Evolutionary conservation across 2,329 filamentous ascomycete genomes (phyloP).

Genomic region (Aspergillus aculeatus): DNA sequence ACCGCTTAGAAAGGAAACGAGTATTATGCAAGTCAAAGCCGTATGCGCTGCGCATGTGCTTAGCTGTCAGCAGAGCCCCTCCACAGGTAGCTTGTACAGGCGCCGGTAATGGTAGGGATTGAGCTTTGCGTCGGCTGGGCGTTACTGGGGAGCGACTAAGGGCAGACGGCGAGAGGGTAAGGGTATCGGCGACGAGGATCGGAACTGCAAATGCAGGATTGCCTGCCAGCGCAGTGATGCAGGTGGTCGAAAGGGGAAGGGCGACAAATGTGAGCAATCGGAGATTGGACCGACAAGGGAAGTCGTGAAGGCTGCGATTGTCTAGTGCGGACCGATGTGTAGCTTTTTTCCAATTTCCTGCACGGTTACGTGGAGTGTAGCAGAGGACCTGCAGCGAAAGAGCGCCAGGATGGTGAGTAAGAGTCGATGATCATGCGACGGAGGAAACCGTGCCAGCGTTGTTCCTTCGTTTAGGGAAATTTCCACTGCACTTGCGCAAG

Average conservation of each 20-base stretch:
- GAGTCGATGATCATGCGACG: conserved; percentile 29
- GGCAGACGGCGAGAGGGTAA: conserved; percentile 8
- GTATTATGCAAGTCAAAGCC: conserved; percentile 26
- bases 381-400: conserved; percentile 28
- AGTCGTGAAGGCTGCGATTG: conserved; percentile 26
- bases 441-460: conserved; percentile 17
- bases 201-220: conserved; percentile 31
- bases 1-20: conserved; percentile 16
- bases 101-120: conserved; percentile 11
- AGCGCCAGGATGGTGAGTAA: conserved; percentile 24
- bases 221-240: conserved; percentile 39
- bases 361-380: conserved; percentile 38
- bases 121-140: conserved; percentile 15
- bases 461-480: conserved; percentile 13
- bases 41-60: conserved; percentile 30
- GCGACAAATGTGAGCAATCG: conserved; percentile 28
- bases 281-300: conserved; percentile 27
- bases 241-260: conserved; percentile 36
- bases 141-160: conserved; percentile 9
- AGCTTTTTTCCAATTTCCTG: conserved; percentile 30
- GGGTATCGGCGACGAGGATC: conserved; percentile 28
- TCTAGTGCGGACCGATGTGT: conserved; percentile 28
- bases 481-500: conserved; percentile 13
- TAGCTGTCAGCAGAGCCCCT: conserved; percentile 26
- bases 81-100: conserved; percentile 12